Conservation (phyloP, 106 monocot species). For the Vanilla planifolia region DNA sequence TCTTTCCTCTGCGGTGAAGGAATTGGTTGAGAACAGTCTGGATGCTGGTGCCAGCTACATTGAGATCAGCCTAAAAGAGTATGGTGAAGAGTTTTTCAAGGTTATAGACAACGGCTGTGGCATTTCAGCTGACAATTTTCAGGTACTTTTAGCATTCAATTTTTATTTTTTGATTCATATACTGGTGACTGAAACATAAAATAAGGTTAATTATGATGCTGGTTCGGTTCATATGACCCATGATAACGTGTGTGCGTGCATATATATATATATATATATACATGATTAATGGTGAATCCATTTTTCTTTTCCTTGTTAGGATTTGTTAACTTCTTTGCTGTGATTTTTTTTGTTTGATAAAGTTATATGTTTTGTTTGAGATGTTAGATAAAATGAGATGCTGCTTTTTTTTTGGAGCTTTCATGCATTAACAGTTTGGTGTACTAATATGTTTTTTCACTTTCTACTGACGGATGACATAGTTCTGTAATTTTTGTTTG, state of each 20-base stretch:
- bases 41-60: conserved; percentile 85
- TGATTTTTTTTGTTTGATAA: not conserved
- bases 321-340: not conserved
- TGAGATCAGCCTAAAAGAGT: conserved; percentile 74
- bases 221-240: not conserved
- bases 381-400: conserved; percentile 1
- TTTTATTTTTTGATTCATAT: not conserved
- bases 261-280: not conserved
- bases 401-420: not conserved
- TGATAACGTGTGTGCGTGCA: not conserved
- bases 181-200: not conserved
- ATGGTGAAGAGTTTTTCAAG: conserved; percentile 82
- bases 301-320: not conserved
- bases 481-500: too few relatives aligned
- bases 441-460: too few relatives aligned
- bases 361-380: not conserved
- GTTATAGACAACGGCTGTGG: conserved; percentile 93
- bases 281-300: not conserved
- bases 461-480: too few relatives aligned
- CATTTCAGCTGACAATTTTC: conserved; percentile 81
- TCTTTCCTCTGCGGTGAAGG: conserved; percentile 91
- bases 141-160: conserved; percentile 37
- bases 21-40: conserved; percentile 92
- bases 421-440: too few relatives aligned
- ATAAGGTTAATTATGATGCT: not conserved